Percentiles rank a stretch among this genome's conserved stretches.
Conservation (phyloP, 805 yeast genomes). For the Tetrapisispora namnaoensis region DNA sequence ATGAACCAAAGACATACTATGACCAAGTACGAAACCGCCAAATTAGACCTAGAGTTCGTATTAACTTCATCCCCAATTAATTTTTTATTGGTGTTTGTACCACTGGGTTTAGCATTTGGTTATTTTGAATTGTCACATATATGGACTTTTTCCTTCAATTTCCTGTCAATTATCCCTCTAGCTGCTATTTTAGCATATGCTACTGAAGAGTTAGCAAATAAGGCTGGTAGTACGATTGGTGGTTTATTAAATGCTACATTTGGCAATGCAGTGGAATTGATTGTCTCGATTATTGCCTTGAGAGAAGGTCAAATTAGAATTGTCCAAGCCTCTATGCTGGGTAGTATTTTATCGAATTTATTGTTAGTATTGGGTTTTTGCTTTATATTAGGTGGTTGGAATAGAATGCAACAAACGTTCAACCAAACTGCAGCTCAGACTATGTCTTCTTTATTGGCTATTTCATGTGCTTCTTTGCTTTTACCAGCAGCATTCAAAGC, state of each 20-base stretch:
- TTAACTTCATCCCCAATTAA: conserved; percentile 63
- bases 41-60: conserved; percentile 21
- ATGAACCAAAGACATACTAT: conserved; percentile 1
- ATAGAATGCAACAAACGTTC: conserved; percentile 76
- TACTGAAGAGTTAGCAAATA: conserved; percentile 82
- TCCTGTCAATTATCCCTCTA: conserved; percentile 82
- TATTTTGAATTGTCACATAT: conserved; percentile 43
- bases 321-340: conserved; percentile 96
- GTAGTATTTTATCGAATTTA: conserved; percentile 81
- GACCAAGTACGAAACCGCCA: conserved; percentile 13
- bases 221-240: conserved; percentile 86
- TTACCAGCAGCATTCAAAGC: conserved; percentile 96
- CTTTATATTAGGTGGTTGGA: conserved; percentile 85
- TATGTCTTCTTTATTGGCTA: conserved; percentile 87
- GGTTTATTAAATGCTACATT: conserved; percentile 93
- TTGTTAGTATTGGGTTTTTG: conserved; percentile 91
- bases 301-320: conserved; percentile 78
- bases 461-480: conserved; percentile 78
- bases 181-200: conserved; percentile 87
- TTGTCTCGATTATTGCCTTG: conserved; percentile 86
- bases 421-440: conserved; percentile 97
- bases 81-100: conserved; percentile 71
- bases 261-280: conserved; percentile 95
- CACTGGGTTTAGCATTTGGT: conserved; percentile 76
- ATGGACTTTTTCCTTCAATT: conserved; percentile 61